Conservation (phyloP, 225 moss, liverwort and hornwort genomes). For the Pleurozium schreberi region DNA sequence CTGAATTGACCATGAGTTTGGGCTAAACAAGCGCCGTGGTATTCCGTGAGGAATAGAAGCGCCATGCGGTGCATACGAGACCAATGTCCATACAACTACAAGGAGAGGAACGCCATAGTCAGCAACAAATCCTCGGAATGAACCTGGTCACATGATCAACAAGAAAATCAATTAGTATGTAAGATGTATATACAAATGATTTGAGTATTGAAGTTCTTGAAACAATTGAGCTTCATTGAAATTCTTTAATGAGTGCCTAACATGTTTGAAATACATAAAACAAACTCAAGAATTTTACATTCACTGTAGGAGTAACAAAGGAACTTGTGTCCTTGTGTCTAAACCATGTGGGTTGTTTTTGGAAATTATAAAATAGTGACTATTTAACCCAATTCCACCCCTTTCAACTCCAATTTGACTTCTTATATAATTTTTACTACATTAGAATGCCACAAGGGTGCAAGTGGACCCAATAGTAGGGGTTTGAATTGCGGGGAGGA, state of each 20-base stretch:
- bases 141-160: not conserved
- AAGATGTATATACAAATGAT: not conserved
- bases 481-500: too few species aligned
- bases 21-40: conserved; percentile 52
- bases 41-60: conserved; percentile 43
- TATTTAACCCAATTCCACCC: not conserved
- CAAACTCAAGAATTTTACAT: not conserved
- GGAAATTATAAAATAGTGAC: not conserved
- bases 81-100: conserved; percentile 53
- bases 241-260: not conserved
- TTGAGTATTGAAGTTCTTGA: not conserved
- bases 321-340: too few species aligned
- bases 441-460: too few species aligned
- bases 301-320: too few species aligned
- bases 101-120: conserved; percentile 76
- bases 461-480: too few species aligned
- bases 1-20: conserved; percentile 41
- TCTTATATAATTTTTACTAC: too few species aligned
- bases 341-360: too few species aligned
- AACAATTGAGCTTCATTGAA: not conserved
- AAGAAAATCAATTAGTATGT: not conserved
- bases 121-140: conserved; percentile 39
- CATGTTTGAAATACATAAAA: not conserved
- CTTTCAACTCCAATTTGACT: not conserved
- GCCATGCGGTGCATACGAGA: conserved; percentile 44